phyloP scores from a whole-genome alignment of 768 basidiomycete genomes.

The Leccinum ochraceum region DNA sequence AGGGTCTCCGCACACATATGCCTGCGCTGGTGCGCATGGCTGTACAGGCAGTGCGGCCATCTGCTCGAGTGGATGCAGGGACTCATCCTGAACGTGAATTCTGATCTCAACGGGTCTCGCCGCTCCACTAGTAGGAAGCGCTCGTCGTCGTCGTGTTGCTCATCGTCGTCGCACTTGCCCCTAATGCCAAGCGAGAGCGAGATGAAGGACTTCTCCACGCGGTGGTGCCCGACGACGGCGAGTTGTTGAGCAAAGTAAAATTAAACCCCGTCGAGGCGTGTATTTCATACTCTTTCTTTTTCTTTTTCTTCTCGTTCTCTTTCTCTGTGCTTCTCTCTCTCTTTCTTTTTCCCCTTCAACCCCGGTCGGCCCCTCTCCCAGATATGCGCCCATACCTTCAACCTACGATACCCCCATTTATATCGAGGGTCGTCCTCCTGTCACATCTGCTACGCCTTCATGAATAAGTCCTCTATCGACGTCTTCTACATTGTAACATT shows the following conservation, averaged over 20 bases:
- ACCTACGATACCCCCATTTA: slow-evolving; percentile 9
- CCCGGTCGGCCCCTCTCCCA: background rate
- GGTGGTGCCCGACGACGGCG: slow-evolving; percentile 4
- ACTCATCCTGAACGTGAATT: background rate
- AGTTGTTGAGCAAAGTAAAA: background rate
- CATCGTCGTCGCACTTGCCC: background rate
- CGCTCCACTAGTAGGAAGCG: background rate
- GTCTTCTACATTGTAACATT: slow-evolving; percentile 7
- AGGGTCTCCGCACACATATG: slow-evolving; percentile 22
- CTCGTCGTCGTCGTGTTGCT: background rate
- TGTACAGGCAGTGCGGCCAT: slow-evolving; percentile 15
- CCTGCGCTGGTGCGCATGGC: slow-evolving; percentile 27
- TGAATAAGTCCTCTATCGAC: background rate
- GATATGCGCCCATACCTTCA: slow-evolving; percentile 5
- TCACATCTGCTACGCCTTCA: background rate
- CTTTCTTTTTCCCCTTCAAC: background rate
- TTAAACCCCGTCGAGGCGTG: background rate
- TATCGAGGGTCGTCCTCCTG: slow-evolving; percentile 3
- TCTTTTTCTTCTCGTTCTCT: background rate
- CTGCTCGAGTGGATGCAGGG: slow-evolving; percentile 7
- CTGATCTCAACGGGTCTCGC: background rate
- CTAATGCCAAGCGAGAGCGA: background rate
- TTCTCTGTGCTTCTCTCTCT: background rate
- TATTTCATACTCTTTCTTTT: background rate
- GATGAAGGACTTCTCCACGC: slow-evolving; percentile 6